phyloP scores from a whole-genome alignment of 768 basidiomycete species.

The Cantharellus cinnabarinus region DNA sequence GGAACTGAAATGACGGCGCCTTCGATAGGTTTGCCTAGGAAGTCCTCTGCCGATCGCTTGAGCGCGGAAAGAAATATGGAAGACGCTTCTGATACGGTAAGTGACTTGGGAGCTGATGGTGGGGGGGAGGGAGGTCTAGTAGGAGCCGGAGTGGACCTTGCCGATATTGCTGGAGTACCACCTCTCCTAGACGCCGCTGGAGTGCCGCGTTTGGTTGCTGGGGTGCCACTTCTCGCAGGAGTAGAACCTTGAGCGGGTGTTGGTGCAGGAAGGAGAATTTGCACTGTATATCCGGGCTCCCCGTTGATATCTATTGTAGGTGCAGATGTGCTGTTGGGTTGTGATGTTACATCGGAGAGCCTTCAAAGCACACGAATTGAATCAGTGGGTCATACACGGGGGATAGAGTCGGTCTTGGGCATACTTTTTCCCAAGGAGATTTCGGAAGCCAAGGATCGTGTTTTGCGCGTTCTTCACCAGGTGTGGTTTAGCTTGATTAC shows the following conservation, averaged over 20 bases:
- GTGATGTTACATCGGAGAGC: conserved; percentile 48
- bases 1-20: conserved; percentile 78
- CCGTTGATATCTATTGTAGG: conserved; percentile 39
- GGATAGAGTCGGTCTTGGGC: conserved; percentile 11
- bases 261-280: conserved; percentile 61
- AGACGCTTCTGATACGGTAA: conserved; percentile 69
- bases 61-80: conserved; percentile 73
- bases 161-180: conserved; percentile 21
- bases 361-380: conserved; percentile 18
- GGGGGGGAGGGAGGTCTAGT: conserved; percentile 41
- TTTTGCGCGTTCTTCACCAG: conserved; percentile 89
- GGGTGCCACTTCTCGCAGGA: conserved; percentile 10
- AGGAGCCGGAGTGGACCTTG: conserved; percentile 35
- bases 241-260: conserved; percentile 10
- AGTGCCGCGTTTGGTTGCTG: conserved; percentile 24
- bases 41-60: conserved; percentile 72
- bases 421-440: conserved; percentile 80
- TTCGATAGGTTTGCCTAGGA: conserved; percentile 56
- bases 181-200: conserved; percentile 7
- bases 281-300: conserved; percentile 66
- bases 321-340: conserved; percentile 27
- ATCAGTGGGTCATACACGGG: background rate
- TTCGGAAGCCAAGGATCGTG: conserved; percentile 87
- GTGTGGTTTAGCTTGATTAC: conserved; percentile 84
- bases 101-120: conserved; percentile 57